A percentile compares a stretch with the other conserved stretches of the same genome.
phyloP scores from a whole-genome alignment of 306 rosid genomes.

The Cicer chorassanicum region DNA sequence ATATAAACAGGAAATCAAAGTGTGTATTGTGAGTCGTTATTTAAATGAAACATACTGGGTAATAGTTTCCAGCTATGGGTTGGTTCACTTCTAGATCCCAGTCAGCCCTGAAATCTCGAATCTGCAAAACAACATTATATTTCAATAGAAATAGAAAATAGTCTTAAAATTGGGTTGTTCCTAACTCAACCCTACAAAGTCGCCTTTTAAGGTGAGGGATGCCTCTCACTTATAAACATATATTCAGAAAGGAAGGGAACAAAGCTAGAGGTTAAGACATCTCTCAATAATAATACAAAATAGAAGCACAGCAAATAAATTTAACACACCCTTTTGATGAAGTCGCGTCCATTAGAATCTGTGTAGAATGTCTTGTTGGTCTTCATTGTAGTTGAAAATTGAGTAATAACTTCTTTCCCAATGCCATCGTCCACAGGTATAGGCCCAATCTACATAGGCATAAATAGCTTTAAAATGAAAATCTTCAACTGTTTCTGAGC shows the following conservation, averaged over 20 bases:
- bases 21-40: slow-evolving; percentile 11
- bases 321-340: slow-evolving; percentile 77
- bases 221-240: too few species aligned
- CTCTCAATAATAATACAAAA: slow-evolving; percentile 12
- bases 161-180: too few species aligned
- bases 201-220: too few species aligned
- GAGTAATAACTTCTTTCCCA: slow-evolving; percentile 86
- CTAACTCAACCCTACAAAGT: too few species aligned
- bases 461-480: slow-evolving; percentile 34
- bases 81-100: slow-evolving; percentile 87
- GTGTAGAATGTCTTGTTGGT: slow-evolving; percentile 81
- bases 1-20: slow-evolving; percentile 5
- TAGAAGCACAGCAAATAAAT: slow-evolving; percentile 22
- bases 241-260: background rate
- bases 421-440: slow-evolving; percentile 82
- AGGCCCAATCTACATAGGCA: slow-evolving; percentile 75
- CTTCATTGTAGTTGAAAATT: slow-evolving; percentile 63
- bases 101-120: slow-evolving; percentile 77
- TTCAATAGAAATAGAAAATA: background rate
- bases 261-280: background rate
- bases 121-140: slow-evolving; percentile 52
- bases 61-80: slow-evolving; percentile 93
- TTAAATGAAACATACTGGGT: slow-evolving; percentile 66
- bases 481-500: slow-evolving; percentile 25
- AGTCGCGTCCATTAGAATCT: slow-evolving; percentile 96